These are phyloP conservation scores for Cladosporium cucumerinum DNA, from an alignment of 2,329 filamentous ascomycete species.

Conservation along the genomic window DNA sequence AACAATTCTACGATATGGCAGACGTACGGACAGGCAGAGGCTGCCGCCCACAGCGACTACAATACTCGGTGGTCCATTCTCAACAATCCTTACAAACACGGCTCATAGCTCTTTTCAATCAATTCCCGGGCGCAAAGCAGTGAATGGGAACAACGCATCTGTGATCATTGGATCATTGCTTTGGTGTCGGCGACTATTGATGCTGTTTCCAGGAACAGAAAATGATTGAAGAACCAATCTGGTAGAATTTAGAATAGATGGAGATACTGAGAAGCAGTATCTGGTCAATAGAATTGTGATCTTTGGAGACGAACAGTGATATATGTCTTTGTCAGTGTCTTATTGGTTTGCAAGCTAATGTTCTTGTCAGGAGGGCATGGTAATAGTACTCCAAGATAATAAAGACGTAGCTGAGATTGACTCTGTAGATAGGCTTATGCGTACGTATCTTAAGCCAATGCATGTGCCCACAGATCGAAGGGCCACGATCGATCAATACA, in stretches of 20 bases:
- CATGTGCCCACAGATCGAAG: background rate
- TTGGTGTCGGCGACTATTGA: background rate
- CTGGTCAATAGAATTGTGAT: background rate
- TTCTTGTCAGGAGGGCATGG: no score
- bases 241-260: background rate
- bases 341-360: no score
- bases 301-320: no score
- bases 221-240: background rate
- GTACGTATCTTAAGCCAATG: background rate
- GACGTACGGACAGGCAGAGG: background rate
- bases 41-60: background rate
- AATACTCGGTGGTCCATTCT: conserved; percentile 21
- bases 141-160: background rate
- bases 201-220: no score
- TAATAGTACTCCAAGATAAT: background rate
- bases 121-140: background rate
- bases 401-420: background rate
- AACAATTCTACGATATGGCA: background rate
- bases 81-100: conserved; percentile 28
- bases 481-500: conserved; percentile 27
- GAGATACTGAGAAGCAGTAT: background rate
- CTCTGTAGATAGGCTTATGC: background rate
- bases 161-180: no score
- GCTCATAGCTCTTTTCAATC: background rate
- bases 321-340: no score